Base-by-base conservation (phyloP, 768 basidiomycete genomes). In the Kwoniella newhampshirensis region DNA sequence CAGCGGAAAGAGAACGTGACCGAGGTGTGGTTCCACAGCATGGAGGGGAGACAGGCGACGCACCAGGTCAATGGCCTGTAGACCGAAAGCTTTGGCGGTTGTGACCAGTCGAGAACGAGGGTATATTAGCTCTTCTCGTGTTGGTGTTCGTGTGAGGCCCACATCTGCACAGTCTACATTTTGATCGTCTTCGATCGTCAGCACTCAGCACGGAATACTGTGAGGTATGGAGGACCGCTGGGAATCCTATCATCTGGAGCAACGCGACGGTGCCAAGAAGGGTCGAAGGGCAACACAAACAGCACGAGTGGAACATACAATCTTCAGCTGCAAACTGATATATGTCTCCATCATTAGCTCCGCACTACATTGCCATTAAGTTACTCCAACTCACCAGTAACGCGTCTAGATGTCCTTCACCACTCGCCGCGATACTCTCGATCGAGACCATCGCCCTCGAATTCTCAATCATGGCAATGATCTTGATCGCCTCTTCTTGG, bases 1-100 rank as follows among this genome's bases (percentile, higher is more conserved):
- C 26, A 37, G 21, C 25, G 35, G 51, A 21, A 27, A n/a, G n/a
- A 59, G 18, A 28, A 23, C 21, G 26, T 39, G 25, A n/a, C n/a
- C n/a, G n/a, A n/a, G 28, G 7, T 9, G 2, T 17, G 11, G 36
- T 18, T 26, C 26, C 41, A 27, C 12, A 46, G 62, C n/a, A n/a
- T n/a, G n/a, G 6, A 1, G 27, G 18, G 21, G 25, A 20, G 6
- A 11, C n/a, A 8, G 20, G 3, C 26, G 13, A 58, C 75, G 42
- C 41, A 87, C 93, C 88, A 96, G 88, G 74, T 97, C 93, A 66
- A 97, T 89, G 2, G 91, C 88, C 20, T 86, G 84, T 7, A 96
- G 79, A 0, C 83, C 84, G 66, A 86, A 91, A 3, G 91, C 88
- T 69, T 87, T 90, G 5, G 93, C 91, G 0, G 84, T 83, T 42